Base-by-base conservation (phyloP, 2,329 filamentous ascomycete species). In the Xylaria sp. region DNA sequence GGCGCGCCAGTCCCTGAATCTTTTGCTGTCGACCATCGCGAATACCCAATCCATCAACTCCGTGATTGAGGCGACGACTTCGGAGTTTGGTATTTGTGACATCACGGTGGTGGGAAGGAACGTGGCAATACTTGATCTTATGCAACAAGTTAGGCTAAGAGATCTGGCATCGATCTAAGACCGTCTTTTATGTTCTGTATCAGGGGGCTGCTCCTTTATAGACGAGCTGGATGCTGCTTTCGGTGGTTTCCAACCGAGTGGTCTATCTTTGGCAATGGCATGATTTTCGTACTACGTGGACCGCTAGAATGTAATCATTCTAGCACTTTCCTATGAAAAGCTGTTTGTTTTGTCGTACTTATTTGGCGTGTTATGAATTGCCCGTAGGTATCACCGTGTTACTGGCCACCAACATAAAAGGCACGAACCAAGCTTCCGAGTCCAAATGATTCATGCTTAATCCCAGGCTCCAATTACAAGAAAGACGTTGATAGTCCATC, bases 1-100 rank as follows among this genome's bases (percentile, higher is more conserved):
- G 41, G 23, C 39, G 6, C 1, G 7, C 57, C 64, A 66, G 0
- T 13, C 28, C 1, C 61, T 50, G 50, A 61, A 66, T n/a, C 20
- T 28, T 2, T 15, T 10, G 7, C 3, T 5, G 5, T 56, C 8
- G n/a, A 61, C 8, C 1, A 10, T 23, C 2, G 9, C 23, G 18
- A 25, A 34, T 1, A 65, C 23, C 56, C 48, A 48, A 2, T 25
- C 13, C 18, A 37, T 48, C 6, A 46, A 13, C 3, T 58, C 56
- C 7, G 15, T 1, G 5, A 46, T n/a, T 3, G 56, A 46, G 5
- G 7, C 1, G 6, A 46, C 39, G 5, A 13, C 4, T 10, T 46
- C 23, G 1, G 15, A 18, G 18, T 12, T 15, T 18, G 6, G n/a
- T 48, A 46, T n/a, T 1, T 13, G 1, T 7, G 54, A 9, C 63